Percentiles rank a stretch among this genome's conserved stretches.
phyloP scores from a whole-genome alignment of 257 asterid genomes.

The Ajuga chamaepitys region DNA sequence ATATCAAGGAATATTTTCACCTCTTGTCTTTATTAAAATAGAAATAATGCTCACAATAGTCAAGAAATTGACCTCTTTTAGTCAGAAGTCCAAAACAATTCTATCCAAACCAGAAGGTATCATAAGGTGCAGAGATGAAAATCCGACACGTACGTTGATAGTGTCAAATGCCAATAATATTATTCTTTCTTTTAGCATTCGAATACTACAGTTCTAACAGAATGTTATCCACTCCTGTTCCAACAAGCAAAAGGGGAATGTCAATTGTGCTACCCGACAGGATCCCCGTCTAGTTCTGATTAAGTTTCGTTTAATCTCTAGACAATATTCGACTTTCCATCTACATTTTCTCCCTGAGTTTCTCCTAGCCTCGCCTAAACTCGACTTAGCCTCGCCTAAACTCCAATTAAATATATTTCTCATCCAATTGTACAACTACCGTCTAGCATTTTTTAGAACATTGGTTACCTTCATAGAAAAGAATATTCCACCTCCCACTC shows the following conservation, averaged over 20 bases:
- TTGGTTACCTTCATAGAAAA: too few relatives aligned
- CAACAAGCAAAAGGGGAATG: not conserved
- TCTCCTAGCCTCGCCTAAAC: too few relatives aligned
- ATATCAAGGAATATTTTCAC: conserved; percentile 8
- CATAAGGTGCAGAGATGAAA: not conserved
- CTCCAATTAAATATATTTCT: too few relatives aligned
- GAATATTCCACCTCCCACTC: not conserved
- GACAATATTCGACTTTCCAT: too few relatives aligned
- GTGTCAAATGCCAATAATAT: not conserved
- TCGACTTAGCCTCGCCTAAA: too few relatives aligned
- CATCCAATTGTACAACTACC: too few relatives aligned
- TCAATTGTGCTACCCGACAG: not conserved
- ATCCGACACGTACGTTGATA: not conserved
- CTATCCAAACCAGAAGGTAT: too few relatives aligned
- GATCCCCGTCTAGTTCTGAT: too few relatives aligned
- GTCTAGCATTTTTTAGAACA: too few relatives aligned
- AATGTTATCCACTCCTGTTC: conserved; percentile 7
- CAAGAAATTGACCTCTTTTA: not conserved
- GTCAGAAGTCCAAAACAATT: too few relatives aligned
- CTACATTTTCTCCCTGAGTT: too few relatives aligned
- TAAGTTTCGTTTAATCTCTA: too few relatives aligned
- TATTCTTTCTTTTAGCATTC: not conserved
- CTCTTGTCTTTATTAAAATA: not conserved
- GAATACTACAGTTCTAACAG: conserved; percentile 7
- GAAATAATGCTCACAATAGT: not conserved